Evolutionary conservation across 148 eudicot species (phyloP).

Genomic region (Camellia sinensis): DNA sequence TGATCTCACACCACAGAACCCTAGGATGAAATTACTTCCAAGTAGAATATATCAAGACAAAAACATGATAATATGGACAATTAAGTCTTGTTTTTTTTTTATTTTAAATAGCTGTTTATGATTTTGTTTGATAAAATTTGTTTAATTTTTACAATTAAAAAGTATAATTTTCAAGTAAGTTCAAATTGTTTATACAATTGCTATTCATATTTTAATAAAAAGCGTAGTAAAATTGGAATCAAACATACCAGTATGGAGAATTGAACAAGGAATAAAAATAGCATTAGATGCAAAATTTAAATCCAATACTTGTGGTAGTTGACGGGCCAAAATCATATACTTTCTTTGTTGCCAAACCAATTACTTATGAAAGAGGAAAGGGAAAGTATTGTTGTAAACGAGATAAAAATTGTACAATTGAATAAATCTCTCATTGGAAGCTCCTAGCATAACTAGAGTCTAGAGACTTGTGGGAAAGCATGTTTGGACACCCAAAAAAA

Average conservation of each 20-base stretch:
- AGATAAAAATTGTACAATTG: not conserved
- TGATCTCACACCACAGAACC: not conserved
- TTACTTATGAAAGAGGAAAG: too few species aligned
- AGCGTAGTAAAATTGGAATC: too few species aligned
- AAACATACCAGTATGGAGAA: too few species aligned
- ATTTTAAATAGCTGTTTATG: not conserved
- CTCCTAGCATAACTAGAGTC: not conserved
- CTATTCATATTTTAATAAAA: too few species aligned
- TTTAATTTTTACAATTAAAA: too few species aligned
- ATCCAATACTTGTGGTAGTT: too few species aligned
- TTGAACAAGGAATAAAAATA: too few species aligned
- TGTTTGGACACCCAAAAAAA: not conserved
- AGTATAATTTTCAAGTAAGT: too few species aligned
- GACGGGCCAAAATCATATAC: too few species aligned
- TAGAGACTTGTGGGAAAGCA: not conserved
- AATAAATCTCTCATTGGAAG: not conserved
- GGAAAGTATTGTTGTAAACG: not conserved
- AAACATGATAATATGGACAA: not conserved
- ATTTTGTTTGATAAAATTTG: not conserved
- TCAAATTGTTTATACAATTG: too few species aligned
- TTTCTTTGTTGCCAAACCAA: not conserved
- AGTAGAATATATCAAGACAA: not conserved
- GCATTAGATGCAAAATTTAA: too few species aligned
- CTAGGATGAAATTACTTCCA: not conserved
- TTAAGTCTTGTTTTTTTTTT: not conserved